phyloP scores from a whole-genome alignment of 2,329 filamentous ascomycete species.

The Raffaelea ambrosiae region DNA sequence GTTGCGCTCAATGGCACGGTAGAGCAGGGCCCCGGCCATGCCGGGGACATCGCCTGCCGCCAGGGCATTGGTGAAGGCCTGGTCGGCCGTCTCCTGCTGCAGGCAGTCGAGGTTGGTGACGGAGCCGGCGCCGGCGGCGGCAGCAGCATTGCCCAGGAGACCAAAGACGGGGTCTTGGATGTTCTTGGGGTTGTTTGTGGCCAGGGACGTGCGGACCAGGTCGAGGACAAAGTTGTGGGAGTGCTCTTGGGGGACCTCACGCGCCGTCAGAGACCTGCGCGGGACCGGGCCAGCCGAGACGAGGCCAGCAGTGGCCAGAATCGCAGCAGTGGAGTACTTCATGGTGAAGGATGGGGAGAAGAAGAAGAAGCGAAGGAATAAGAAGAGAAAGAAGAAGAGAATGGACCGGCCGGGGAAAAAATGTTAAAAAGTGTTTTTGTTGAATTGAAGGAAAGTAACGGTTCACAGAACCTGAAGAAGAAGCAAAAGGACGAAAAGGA shows the following conservation, averaged over 20 bases:
- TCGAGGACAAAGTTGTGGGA: conserved; percentile 35
- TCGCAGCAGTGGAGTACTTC: conserved; percentile 11
- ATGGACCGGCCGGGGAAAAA: background rate
- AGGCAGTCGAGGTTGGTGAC: conserved; percentile 45
- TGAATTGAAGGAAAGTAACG: conserved; percentile 14
- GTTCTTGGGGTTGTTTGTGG: conserved; percentile 37
- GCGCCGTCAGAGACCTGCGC: conserved; percentile 13
- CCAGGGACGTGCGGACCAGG: conserved; percentile 27
- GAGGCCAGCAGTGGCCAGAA: conserved; percentile 9
- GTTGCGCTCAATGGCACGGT: conserved; percentile 50
- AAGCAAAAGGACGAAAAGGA: conserved; percentile 3
- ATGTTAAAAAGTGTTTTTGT: too few species aligned
- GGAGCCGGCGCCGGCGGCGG: conserved; percentile 20
- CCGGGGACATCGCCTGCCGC: conserved; percentile 41
- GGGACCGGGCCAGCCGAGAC: conserved; percentile 8
- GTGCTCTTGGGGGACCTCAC: conserved; percentile 46
- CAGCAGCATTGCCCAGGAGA: conserved; percentile 37
- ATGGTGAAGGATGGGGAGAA: conserved; percentile 6
- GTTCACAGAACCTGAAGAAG: conserved; percentile 14
- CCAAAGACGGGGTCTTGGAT: conserved; percentile 39
- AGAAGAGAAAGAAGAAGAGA: conserved; percentile 1
- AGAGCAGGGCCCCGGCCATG: conserved; percentile 45
- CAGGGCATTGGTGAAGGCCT: conserved; percentile 54
- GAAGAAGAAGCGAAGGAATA: conserved; percentile 3
- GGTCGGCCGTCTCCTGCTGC: conserved; percentile 49